Conservation (phyloP, 1,139 yeast species). For the Entelexis sorbosivorans region DNA sequence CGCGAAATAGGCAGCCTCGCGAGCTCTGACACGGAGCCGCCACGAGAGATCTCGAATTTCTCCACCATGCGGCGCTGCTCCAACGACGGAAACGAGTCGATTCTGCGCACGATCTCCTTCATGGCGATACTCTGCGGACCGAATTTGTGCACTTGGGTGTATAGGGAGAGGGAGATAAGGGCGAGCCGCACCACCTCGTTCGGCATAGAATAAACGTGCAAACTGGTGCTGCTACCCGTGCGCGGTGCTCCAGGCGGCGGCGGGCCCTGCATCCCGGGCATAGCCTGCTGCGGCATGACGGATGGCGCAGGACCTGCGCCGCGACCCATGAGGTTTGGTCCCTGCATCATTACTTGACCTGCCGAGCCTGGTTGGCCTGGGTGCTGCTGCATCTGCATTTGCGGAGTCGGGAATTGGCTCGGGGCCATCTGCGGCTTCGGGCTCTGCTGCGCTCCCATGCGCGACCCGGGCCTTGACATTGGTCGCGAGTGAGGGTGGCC, state of each 20-base stretch:
- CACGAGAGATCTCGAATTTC: conserved; percentile 16
- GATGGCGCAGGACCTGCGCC: too few species aligned
- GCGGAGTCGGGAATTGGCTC: not conserved
- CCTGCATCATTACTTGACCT: not conserved
- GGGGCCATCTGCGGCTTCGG: not conserved
- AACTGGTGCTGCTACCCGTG: not conserved
- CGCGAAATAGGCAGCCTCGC: conserved; percentile 13
- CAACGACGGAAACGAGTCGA: conserved; percentile 10
- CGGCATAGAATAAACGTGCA: conserved; percentile 1
- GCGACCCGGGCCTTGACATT: conserved; percentile 3
- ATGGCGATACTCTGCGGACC: conserved; percentile 10
- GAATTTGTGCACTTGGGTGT: conserved; percentile 17
- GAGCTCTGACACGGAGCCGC: conserved; percentile 4
- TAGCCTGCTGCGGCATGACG: not conserved
- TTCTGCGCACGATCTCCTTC: conserved; percentile 14
- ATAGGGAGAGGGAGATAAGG: conserved; percentile 16
- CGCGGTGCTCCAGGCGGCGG: not conserved
- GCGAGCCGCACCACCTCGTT: conserved; percentile 3
- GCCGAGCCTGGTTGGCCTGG: not conserved
- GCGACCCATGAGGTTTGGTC: not conserved
- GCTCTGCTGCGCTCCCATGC: not conserved
- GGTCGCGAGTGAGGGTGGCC: not conserved
- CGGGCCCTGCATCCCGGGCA: not conserved
- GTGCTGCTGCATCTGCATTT: conserved; percentile 5
- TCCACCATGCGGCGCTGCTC: conserved; percentile 18